Evolutionary conservation across 148 eudicot species (phyloP).

Genomic region (Bassia scoparia): DNA sequence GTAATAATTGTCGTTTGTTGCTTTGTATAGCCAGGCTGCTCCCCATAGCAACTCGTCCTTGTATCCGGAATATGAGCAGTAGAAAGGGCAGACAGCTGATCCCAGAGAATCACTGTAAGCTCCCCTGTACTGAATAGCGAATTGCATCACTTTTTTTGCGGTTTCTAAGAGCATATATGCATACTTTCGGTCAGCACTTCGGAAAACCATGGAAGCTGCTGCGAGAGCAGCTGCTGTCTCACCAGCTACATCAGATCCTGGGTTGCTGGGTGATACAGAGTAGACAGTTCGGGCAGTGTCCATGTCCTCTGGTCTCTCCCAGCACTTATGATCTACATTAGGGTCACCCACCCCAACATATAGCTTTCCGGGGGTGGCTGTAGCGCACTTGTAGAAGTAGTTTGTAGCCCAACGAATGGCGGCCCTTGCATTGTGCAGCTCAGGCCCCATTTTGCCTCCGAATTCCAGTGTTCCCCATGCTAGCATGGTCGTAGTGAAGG

Average conservation of each 20-base stretch:
- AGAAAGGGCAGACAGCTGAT: conserved; percentile 76
- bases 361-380: conserved; percentile 62
- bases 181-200: conserved; percentile 41
- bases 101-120: conserved; percentile 80
- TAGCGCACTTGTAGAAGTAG: conserved; percentile 77
- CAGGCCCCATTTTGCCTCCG: conserved; percentile 58
- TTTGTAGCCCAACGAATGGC: conserved; percentile 86
- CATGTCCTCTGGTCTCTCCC: conserved; percentile 99
- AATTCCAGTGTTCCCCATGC: conserved; percentile 56
- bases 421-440: conserved; percentile 35
- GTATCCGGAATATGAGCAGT: conserved; percentile 93
- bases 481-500: conserved; percentile 60
- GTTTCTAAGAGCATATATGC: conserved; percentile 48
- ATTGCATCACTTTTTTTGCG: conserved; percentile 63
- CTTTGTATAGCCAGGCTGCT: conserved; percentile 81
- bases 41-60: conserved; percentile 98
- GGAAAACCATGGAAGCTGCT: conserved; percentile 71
- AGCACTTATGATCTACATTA: conserved; percentile 64
- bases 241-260: conserved; percentile 90
- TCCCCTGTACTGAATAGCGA: conserved; percentile 73
- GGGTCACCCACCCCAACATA: conserved; percentile 96
- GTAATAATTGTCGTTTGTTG: conserved; percentile 58
- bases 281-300: conserved; percentile 66
- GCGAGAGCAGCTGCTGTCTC: conserved; percentile 95
- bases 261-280: conserved; percentile 57